Percentiles rank a stretch among this genome's conserved stretches.
Conservation (phyloP, 2,329 filamentous ascomycete species). For the Penicillium sp. region DNA sequence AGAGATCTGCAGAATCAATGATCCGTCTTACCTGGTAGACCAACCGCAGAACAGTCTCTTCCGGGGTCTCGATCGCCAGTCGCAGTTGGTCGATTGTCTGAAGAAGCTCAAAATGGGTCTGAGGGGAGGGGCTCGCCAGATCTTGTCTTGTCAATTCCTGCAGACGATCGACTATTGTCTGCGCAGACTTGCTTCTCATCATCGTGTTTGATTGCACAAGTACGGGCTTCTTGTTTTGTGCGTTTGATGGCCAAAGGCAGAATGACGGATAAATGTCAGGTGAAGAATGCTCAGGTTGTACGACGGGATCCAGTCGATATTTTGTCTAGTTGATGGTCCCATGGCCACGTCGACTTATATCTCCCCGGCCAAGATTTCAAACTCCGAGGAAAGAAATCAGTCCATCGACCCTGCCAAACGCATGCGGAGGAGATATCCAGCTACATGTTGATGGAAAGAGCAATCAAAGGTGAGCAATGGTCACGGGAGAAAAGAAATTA, state of each 20-base stretch:
- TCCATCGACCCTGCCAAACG: too few relatives aligned
- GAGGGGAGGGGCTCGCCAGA: constrained; percentile 12
- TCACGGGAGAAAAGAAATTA: too few relatives aligned
- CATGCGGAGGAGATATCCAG: too few relatives aligned
- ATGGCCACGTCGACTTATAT: too few relatives aligned
- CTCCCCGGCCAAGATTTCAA: too few relatives aligned
- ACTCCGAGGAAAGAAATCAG: too few relatives aligned
- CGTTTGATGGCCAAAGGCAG: background rate
- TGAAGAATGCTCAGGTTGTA: too few relatives aligned
- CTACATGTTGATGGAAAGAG: too few relatives aligned
- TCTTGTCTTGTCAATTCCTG: constrained; percentile 15
- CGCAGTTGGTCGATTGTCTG: constrained; percentile 24
- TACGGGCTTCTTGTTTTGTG: too few relatives aligned
- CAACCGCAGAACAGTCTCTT: constrained; percentile 27
- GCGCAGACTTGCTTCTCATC: constrained; percentile 12
- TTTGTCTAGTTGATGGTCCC: too few relatives aligned
- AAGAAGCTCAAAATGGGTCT: constrained; percentile 24
- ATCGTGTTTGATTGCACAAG: constrained; percentile 3
- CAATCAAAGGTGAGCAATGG: too few relatives aligned
- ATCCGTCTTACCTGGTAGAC: constrained; percentile 27
- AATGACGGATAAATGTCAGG: background rate
- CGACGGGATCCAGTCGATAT: too few relatives aligned
- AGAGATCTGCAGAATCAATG: background rate
- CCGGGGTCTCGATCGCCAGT: constrained; percentile 27
- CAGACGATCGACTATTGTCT: constrained; percentile 11